Evolutionary conservation across 108 stramenopile species (phyloP), one percentile per base, ranked within the genome.

Genomic region (Thalassiosira profunda): DNA sequence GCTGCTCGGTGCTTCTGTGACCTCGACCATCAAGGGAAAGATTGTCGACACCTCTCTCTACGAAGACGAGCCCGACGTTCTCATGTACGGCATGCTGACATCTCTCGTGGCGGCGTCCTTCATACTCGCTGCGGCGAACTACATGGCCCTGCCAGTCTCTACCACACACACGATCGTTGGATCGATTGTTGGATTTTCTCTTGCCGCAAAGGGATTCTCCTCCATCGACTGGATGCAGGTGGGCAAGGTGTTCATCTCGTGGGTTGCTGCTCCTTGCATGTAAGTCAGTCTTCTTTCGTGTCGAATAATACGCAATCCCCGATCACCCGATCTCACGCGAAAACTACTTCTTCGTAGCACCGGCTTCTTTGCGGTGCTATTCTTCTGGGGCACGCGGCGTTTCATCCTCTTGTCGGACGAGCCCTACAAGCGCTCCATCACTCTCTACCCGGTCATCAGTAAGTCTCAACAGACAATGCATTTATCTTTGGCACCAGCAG

Each of bases 91-190:
- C 31, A 81, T 85, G 80, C 80, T 90, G 48, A 74, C 76, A 23
- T 70, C 78, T 1, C 51, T 86, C 0, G 58, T 90, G 12, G 55
- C 79, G 4, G 82, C 79, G 4, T 85, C 83, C 2, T 8, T 88
- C 42, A 84, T 82, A 83, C 58, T 91, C 8, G 11, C 74, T n/a
- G 30, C 80, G 1, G 89, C 85, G 8, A 87, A 86, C 4, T 68
- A 63, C 47, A 57, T 80, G 40, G 84, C 76, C 30, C 25, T 90
- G 10, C 87, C 89, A 8, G 87, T 92, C 0, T 89, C 86, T 3
- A 90, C 89, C 1, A 89, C 87, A 11, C 89, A 90, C 47, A 68
- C 62, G 38, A 51, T 85, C 1, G 70, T 93, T 35, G 88, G 88
- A 3, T 67, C 38, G 29, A 81, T 91, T 34, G 53, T 93, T 34